phyloP scores from a whole-genome alignment of 2,329 filamentous ascomycete species.

The Coniochaeta prunicola region DNA sequence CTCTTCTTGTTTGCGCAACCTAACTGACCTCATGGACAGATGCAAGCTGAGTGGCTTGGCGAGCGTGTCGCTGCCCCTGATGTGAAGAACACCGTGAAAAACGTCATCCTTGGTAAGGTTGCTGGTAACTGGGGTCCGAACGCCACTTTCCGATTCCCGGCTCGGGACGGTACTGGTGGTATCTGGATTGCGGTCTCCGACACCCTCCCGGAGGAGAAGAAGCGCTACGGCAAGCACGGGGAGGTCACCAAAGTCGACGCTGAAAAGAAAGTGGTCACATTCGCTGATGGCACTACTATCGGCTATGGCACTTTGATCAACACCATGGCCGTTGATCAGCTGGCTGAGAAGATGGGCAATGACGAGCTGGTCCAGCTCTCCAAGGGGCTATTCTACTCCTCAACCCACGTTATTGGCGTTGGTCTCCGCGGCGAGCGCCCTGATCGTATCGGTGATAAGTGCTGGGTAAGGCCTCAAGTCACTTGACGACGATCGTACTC shows the following conservation, averaged over 20 bases:
- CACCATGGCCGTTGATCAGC: slow-evolving; percentile 91
- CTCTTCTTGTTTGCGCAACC: not conserved
- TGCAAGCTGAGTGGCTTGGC: slow-evolving; percentile 98
- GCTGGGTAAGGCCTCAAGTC: slow-evolving; percentile 60
- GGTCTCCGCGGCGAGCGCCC: slow-evolving; percentile 87
- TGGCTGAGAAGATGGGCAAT: slow-evolving; percentile 83
- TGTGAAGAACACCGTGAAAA: slow-evolving; percentile 86
- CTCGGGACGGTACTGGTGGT: slow-evolving; percentile 88
- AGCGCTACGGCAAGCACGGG: slow-evolving; percentile 77
- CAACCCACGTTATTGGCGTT: slow-evolving; percentile 94
- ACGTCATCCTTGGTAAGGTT: slow-evolving; percentile 92
- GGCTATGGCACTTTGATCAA: slow-evolving; percentile 88
- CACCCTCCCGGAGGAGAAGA: slow-evolving; percentile 88
- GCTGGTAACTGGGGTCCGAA: slow-evolving; percentile 98
- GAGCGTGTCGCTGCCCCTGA: slow-evolving; percentile 97
- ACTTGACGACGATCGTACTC: no score
- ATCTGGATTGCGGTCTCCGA: slow-evolving; percentile 98
- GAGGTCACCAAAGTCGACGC: slow-evolving; percentile 83
- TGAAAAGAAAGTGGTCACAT: slow-evolving; percentile 71
- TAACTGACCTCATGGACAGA: slow-evolving; percentile 45
- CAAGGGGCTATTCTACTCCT: slow-evolving; percentile 94
- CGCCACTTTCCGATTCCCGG: slow-evolving; percentile 96
- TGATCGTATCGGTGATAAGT: slow-evolving; percentile 97
- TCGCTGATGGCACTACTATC: slow-evolving; percentile 80
- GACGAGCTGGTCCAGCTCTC: slow-evolving; percentile 73